phyloP scores from a whole-genome alignment of 257 asterid species.

The Eucommia ulmoides region DNA sequence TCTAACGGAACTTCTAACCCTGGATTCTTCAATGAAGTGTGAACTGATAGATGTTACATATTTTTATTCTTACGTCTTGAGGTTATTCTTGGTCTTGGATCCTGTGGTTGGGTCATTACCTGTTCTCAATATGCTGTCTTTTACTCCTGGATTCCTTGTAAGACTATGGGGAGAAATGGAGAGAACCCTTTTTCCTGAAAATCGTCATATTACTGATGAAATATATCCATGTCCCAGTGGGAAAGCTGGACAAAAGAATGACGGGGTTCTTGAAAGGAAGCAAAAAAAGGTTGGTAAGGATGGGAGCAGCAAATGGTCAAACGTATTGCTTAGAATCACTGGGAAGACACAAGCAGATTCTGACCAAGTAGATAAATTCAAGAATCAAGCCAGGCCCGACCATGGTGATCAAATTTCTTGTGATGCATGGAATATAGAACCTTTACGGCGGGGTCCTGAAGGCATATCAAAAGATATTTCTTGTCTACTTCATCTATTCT shows the following conservation, averaged over 20 bases:
- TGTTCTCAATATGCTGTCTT: slow-evolving; percentile 81
- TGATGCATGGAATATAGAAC: slow-evolving; percentile 66
- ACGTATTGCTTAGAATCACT: slow-evolving; percentile 55
- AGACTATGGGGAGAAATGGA: slow-evolving; percentile 70
- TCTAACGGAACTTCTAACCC: slow-evolving; percentile 53
- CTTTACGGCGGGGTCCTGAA: slow-evolving; percentile 67
- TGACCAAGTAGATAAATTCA: slow-evolving; percentile 17
- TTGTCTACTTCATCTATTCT: slow-evolving; percentile 77
- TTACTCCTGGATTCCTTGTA: slow-evolving; percentile 83
- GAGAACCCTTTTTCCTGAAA: slow-evolving; percentile 37
- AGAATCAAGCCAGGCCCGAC: slow-evolving; percentile 19
- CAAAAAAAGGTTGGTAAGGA: slow-evolving; percentile 45
- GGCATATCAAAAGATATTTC: slow-evolving; percentile 55
- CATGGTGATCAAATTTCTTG: slow-evolving; percentile 36
- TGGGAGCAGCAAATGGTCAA: slow-evolving; percentile 64
- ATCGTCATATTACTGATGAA: slow-evolving; percentile 16
- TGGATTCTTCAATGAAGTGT: slow-evolving; percentile 21
- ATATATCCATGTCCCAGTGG: too few species aligned
- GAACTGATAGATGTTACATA: slow-evolving; percentile 55
- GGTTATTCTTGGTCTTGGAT: slow-evolving; percentile 50
- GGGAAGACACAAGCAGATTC: slow-evolving; percentile 45
- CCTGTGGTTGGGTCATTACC: slow-evolving; percentile 73
- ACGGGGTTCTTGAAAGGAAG: slow-evolving; percentile 36
- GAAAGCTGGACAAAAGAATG: slow-evolving; percentile 17
- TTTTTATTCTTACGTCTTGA: slow-evolving; percentile 76